A percentile compares a stretch with the other conserved stretches of the same genome.
Conservation (phyloP, 2,329 filamentous ascomycete genomes). For the Sporothrix globosa region DNA sequence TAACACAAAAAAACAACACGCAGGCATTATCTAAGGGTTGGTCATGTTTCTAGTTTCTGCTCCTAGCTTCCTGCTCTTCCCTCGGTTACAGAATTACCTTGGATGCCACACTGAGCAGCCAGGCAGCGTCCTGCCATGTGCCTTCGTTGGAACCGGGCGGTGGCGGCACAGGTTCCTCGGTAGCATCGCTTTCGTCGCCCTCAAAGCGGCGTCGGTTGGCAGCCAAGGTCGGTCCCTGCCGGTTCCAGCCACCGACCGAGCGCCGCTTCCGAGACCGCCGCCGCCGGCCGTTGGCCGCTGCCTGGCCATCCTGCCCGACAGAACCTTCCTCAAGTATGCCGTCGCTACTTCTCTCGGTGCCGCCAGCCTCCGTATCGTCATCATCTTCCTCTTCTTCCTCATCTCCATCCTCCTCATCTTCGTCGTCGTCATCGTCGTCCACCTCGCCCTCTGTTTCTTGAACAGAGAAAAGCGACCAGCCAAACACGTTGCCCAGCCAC, state of each 20-base stretch:
- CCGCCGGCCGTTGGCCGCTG: slow-evolving; percentile 41
- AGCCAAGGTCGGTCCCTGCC: slow-evolving; percentile 23
- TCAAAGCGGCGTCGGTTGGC: slow-evolving; percentile 44
- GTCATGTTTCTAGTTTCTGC: background rate
- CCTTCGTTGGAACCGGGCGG: slow-evolving; percentile 59
- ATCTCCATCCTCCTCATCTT: slow-evolving; percentile 47
- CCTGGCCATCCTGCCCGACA: slow-evolving; percentile 41
- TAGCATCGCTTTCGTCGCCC: slow-evolving; percentile 45
- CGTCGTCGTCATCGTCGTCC: slow-evolving; percentile 46
- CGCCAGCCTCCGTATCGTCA: slow-evolving; percentile 34
- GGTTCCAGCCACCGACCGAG: slow-evolving; percentile 23
- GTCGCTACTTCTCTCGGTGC: slow-evolving; percentile 30
- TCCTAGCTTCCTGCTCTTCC: background rate
- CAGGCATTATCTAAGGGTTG: background rate
- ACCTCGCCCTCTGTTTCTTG: slow-evolving; percentile 62
- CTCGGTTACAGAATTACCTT: slow-evolving; percentile 59
- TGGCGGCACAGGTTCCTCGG: slow-evolving; percentile 53
- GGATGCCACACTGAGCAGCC: slow-evolving; percentile 66
- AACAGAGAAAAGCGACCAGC: slow-evolving; percentile 65
- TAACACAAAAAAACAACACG: background rate
- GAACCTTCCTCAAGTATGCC: background rate
- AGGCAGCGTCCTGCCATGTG: slow-evolving; percentile 68
- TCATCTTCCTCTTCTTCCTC: slow-evolving; percentile 45
- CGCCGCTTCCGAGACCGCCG: slow-evolving; percentile 38
- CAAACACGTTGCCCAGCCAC: slow-evolving; percentile 63